These are phyloP conservation scores for Emericellopsis atlantica DNA, from an alignment of 2,329 filamentous ascomycete species.

Conservation along the genomic window DNA sequence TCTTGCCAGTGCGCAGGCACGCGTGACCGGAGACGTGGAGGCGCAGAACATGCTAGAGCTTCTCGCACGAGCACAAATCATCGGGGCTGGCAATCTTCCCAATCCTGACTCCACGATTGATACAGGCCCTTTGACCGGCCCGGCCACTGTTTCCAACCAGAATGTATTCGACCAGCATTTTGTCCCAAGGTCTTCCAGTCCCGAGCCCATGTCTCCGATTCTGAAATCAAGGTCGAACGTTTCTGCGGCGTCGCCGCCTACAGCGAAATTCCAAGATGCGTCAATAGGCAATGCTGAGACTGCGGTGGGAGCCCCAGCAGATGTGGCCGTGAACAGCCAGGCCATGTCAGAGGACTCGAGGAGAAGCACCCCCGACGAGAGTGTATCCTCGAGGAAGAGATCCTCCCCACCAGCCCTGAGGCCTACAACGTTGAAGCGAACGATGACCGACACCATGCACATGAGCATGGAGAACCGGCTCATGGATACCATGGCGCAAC, in stretches of 20 bases:
- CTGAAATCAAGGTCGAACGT: too few relatives aligned
- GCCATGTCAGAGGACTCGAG: conserved; percentile 33
- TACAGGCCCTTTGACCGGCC: conserved; percentile 61
- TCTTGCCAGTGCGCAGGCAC: conserved; percentile 72
- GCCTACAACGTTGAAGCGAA: conserved; percentile 64
- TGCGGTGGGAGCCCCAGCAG: too few relatives aligned
- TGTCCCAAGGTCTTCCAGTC: conserved; percentile 36
- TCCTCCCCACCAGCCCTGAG: conserved; percentile 40
- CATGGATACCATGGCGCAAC: conserved; percentile 73
- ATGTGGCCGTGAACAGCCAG: conserved; percentile 4
- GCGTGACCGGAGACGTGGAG: conserved; percentile 70
- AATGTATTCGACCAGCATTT: conserved; percentile 86
- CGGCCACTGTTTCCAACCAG: conserved; percentile 56
- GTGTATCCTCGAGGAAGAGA: conserved; percentile 35
- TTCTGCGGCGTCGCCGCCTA: background rate
- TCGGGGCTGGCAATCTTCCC: conserved; percentile 53
- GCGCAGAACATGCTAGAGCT: conserved; percentile 86
- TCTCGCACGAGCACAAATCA: conserved; percentile 67
- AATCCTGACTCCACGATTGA: conserved; percentile 27
- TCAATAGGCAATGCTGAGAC: too few relatives aligned
- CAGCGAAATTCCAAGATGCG: conserved; percentile 4
- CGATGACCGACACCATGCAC: conserved; percentile 71
- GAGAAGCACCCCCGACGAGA: conserved; percentile 43
- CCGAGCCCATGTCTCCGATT: conserved; percentile 19
- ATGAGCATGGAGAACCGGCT: conserved; percentile 70